Conservation (phyloP, 768 basidiomycete genomes). For the Russula lepida region DNA sequence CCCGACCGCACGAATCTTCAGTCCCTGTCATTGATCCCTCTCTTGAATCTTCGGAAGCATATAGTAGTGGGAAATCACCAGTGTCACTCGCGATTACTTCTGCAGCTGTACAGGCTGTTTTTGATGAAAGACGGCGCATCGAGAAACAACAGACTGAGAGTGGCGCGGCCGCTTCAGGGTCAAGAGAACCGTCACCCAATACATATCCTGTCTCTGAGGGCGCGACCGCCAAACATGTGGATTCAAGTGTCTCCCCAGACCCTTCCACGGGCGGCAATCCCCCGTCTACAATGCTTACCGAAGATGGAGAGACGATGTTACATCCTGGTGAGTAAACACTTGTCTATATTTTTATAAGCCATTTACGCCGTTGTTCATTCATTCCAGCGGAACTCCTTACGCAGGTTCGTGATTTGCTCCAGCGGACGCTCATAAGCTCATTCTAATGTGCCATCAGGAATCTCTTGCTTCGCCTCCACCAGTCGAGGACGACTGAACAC, state of each 20-base stretch:
- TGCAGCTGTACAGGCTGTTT: constrained; percentile 30
- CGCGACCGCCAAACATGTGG: neutral
- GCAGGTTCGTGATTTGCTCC: constrained; percentile 36
- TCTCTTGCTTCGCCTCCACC: constrained; percentile 67
- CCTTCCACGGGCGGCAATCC: constrained; percentile 42
- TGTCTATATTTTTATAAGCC: neutral
- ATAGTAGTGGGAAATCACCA: constrained; percentile 6
- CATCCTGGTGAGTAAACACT: constrained; percentile 46
- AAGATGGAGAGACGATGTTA: constrained; percentile 59
- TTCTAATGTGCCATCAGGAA: constrained; percentile 34
- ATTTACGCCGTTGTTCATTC: constrained; percentile 11
- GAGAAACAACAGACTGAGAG: constrained; percentile 7
- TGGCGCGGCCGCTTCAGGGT: neutral
- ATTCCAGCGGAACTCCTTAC: constrained; percentile 50
- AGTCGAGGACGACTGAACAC: constrained; percentile 28
- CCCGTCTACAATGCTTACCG: constrained; percentile 38
- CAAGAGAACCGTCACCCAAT: constrained; percentile 3
- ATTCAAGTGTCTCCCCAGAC: constrained; percentile 13
- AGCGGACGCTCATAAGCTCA: constrained; percentile 13
- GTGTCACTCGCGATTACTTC: constrained; percentile 23
- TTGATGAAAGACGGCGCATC: constrained; percentile 30
- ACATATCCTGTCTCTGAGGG: neutral
- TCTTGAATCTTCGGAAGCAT: constrained; percentile 25
- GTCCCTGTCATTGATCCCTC: constrained; percentile 34
- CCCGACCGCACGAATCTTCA: constrained; percentile 6